Base-by-base conservation (phyloP, 2,329 filamentous ascomycete genomes). In the Pseudogymnoascus sp. region DNA sequence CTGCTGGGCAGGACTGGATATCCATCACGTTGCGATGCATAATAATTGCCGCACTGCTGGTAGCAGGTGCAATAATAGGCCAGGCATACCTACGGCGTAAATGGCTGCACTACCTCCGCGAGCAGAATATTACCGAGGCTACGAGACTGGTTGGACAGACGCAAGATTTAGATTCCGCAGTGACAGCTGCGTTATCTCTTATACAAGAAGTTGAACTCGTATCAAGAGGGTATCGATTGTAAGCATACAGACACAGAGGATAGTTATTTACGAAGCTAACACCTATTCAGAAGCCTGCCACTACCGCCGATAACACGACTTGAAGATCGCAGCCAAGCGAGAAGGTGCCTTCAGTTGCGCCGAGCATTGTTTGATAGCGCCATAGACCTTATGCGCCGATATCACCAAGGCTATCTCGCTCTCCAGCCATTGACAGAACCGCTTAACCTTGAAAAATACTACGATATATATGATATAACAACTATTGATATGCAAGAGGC, bases 161-260 rank as follows among this genome's bases (percentile, higher is more conserved):
- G 40, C 91, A 96, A 72, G 86, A 87, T 60, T 91, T 96, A 69
- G 92, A 97, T 75, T 85, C 87, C 42, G 87, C 88, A 21, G 86
- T 85, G 42, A 86, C 87, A 40, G 88, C 90, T 34, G 89, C 90
- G 2, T 80, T 96, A 63, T 86, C 89, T 39, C 83, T 96, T 65
- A 88, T 97, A 66, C 93, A 96, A 74, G 93, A 97, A 76, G 92
- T 97, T n/a, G 93, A 97, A 77, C 81, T 97, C 34, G 92, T 97
- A 26, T 96, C 93, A 31, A 86, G 93, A 69, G 93, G 93, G 21
- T 97, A 96, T 75, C 83, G 90, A 76, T 81, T 96, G 86, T 91
- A 76, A 75, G 86, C 78, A 34, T 1, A 62, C 47, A 14, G 29
- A 57, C 16, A 34, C 29, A 14, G n/a, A 10, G n/a, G 10, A 18